A percentile compares a stretch with the other conserved stretches of the same genome.
These are phyloP conservation scores for Suillus bovinus DNA, from an alignment of 768 basidiomycete genomes.

Conservation along the genomic window DNA sequence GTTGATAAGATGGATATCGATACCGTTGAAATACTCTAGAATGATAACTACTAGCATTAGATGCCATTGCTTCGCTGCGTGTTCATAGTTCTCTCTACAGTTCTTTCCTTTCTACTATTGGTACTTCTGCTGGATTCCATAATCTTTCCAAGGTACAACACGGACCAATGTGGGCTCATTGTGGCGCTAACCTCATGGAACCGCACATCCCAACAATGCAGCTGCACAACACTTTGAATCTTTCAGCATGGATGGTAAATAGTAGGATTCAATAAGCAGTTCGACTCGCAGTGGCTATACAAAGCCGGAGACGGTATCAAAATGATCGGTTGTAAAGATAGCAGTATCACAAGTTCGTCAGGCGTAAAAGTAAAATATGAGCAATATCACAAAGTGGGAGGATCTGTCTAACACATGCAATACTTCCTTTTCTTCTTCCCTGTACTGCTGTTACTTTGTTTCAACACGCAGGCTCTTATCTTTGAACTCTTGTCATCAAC, in stretches of 20 bases:
- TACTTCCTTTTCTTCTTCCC: conserved; percentile 19
- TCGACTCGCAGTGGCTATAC: not conserved
- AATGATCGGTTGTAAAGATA: not conserved
- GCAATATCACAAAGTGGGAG: not conserved
- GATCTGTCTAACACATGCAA: not conserved
- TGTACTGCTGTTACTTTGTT: not conserved
- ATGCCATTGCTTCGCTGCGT: no score
- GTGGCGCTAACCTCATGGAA: no score
- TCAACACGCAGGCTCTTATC: not conserved
- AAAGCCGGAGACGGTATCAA: not conserved
- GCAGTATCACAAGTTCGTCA: not conserved
- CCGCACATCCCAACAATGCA: conserved; percentile 1
- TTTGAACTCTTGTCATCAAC: conserved; percentile 1
- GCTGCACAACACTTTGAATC: not conserved
- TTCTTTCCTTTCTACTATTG: no score
- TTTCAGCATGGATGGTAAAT: not conserved
- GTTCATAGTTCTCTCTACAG: no score
- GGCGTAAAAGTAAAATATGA: conserved; percentile 5
- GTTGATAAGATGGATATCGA: no score
- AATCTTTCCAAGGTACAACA: not conserved
- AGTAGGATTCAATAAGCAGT: not conserved
- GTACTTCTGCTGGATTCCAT: no score
- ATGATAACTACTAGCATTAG: no score
- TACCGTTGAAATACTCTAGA: no score
- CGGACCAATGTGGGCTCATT: not conserved